A percentile compares a stretch with the other conserved stretches of the same genome.
phyloP scores from a whole-genome alignment of 192 early-diverging fungal genomes.

The Geosiphon pyriformis region DNA sequence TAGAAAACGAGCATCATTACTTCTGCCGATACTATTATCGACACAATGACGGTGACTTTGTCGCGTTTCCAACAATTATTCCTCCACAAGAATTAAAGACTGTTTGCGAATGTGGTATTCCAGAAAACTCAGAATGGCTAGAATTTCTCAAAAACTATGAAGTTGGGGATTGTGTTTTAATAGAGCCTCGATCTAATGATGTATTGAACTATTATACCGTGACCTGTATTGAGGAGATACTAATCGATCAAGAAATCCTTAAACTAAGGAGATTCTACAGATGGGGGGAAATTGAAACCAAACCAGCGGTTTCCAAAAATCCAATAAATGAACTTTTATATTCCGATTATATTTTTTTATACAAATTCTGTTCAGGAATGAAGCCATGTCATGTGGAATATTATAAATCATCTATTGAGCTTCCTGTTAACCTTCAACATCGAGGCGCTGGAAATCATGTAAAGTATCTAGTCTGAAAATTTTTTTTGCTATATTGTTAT shows the following conservation, averaged over 20 bases:
- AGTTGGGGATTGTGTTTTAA: conserved; percentile 9
- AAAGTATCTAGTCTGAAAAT: not conserved
- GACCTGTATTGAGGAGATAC: conserved; percentile 1
- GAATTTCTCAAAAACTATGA: conserved; percentile 7
- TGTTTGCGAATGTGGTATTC: not conserved
- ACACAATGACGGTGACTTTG: conserved; percentile 6
- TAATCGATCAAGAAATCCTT: not conserved
- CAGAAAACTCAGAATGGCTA: not conserved
- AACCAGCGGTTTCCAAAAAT: too few species aligned
- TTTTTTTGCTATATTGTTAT: not conserved
- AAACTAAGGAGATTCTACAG: too few species aligned
- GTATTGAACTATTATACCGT: conserved; percentile 3
- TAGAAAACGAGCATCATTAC: not conserved
- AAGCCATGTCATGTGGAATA: conserved; percentile 22
- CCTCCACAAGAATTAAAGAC: not conserved
- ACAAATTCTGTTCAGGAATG: not conserved
- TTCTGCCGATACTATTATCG: conserved; percentile 14
- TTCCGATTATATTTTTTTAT: conserved; percentile 5
- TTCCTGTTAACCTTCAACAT: conserved; percentile 24
- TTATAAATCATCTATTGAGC: not conserved
- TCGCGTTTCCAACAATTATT: not conserved
- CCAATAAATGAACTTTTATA: conserved; percentile 15
- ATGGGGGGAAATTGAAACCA: not conserved
- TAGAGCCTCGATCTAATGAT: not conserved
- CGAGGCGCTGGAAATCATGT: conserved; percentile 28